Conservation (phyloP, 2,329 filamentous ascomycete genomes). For the Neurospora sp. region DNA sequence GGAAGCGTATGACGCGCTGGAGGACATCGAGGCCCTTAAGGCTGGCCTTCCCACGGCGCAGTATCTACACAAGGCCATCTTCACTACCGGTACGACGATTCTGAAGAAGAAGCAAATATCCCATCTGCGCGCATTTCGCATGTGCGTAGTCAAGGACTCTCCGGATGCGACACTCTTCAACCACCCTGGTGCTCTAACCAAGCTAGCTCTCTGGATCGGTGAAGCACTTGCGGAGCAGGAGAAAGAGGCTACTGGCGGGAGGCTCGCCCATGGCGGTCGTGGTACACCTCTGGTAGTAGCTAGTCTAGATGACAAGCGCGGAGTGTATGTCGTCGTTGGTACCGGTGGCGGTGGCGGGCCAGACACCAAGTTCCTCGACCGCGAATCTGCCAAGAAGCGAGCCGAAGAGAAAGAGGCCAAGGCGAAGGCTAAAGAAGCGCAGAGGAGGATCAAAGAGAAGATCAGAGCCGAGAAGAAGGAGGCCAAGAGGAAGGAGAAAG, state of each 20-base stretch:
- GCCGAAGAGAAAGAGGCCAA: constrained; percentile 55
- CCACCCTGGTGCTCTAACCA: constrained; percentile 85
- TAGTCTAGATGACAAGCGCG: constrained; percentile 75
- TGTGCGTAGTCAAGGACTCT: constrained; percentile 92
- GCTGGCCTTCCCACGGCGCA: constrained; percentile 73
- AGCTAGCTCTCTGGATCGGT: constrained; percentile 87
- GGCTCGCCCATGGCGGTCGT: constrained; percentile 56
- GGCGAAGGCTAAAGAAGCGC: constrained; percentile 51
- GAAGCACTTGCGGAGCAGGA: constrained; percentile 90
- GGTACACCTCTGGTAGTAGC: constrained; percentile 85
- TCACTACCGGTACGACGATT: constrained; percentile 81
- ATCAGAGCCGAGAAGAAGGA: constrained; percentile 51
- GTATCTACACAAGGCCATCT: constrained; percentile 83
- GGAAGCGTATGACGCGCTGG: constrained; percentile 63
- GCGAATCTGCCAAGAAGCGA: constrained; percentile 54
- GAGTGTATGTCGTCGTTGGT: constrained; percentile 87
- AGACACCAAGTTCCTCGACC: constrained; percentile 58
- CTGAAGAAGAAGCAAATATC: constrained; percentile 92
- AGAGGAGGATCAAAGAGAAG: constrained; percentile 45
- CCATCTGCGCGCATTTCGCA: constrained; percentile 83
- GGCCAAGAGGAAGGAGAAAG: constrained; percentile 40
- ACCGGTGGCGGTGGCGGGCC: constrained; percentile 79
- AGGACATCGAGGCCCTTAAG: constrained; percentile 66
- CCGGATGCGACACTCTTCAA: constrained; percentile 87
- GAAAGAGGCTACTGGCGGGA: constrained; percentile 57